A percentile compares a stretch with the other conserved stretches of the same genome.
phyloP scores from a whole-genome alignment of 2,329 filamentous ascomycete genomes.

The Pestalotiopsis sp. region DNA sequence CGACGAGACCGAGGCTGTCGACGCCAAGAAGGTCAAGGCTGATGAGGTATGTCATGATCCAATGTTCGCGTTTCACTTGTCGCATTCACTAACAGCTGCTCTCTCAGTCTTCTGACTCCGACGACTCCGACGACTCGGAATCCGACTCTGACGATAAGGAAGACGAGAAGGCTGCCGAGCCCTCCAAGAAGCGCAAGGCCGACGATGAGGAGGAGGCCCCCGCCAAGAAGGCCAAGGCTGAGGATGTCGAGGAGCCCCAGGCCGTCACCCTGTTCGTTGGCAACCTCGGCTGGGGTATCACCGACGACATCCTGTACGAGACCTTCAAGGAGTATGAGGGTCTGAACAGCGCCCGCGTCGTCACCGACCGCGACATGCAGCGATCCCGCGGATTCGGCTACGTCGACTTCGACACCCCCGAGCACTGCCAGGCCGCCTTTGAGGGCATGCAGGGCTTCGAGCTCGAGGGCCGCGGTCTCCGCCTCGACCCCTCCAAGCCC shows the following conservation, averaged over 20 bases:
- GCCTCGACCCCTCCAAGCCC: constrained; percentile 77
- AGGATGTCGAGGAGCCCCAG: constrained; percentile 43
- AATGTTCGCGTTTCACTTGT: not conserved
- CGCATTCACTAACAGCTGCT: not conserved
- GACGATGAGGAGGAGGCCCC: constrained; percentile 50
- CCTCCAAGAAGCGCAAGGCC: constrained; percentile 70
- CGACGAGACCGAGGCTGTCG: constrained; percentile 28
- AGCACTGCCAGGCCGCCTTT: constrained; percentile 71
- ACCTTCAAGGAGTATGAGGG: constrained; percentile 82
- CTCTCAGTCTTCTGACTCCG: constrained; percentile 30
- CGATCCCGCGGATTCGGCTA: constrained; percentile 94
- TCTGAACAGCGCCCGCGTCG: constrained; percentile 73
- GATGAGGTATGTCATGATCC: not conserved
- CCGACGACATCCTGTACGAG: constrained; percentile 78
- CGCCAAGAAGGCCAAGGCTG: constrained; percentile 71
- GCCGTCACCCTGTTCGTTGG: constrained; percentile 81
- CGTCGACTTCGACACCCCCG: constrained; percentile 77
- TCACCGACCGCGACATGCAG: constrained; percentile 79
- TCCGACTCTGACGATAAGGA: constrained; percentile 39
- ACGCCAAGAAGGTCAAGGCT: constrained; percentile 25
- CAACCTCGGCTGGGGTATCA: constrained; percentile 88
- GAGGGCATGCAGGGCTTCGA: constrained; percentile 75
- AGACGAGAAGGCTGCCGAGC: constrained; percentile 37
- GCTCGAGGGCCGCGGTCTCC: constrained; percentile 74
- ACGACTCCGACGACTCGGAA: constrained; percentile 36